Percentiles rank a stretch among this genome's conserved stretches.
Conservation (phyloP, 2,329 filamentous ascomycete species). For the Paracoccidioides lutzii region DNA sequence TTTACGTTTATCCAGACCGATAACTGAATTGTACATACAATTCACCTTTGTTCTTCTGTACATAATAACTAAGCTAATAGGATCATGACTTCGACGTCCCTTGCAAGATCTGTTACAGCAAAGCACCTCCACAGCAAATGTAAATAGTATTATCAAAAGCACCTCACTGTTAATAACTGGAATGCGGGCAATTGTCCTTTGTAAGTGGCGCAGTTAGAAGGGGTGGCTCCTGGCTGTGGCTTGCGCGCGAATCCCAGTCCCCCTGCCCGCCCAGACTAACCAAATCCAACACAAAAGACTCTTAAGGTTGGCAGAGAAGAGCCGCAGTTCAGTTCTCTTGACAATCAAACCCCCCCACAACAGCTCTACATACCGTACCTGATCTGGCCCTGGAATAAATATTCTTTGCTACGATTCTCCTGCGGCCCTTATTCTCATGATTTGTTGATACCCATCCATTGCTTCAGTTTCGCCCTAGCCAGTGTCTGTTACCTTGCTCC, state of each 20-base stretch:
- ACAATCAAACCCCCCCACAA: neutral
- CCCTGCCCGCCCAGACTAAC: too few species aligned
- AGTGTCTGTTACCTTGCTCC: neutral
- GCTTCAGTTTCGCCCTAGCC: neutral
- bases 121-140: too few species aligned
- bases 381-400: neutral
- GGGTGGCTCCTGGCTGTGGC: neutral
- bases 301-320: neutral
- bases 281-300: neutral
- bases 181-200: too few species aligned
- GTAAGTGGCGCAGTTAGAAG: too few species aligned
- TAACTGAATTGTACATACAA: neutral
- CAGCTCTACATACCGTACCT: neutral
- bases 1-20: neutral
- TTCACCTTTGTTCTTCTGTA: neutral
- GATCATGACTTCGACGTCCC: too few species aligned
- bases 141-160: too few species aligned
- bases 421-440: slow-evolving; percentile 5
- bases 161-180: too few species aligned
- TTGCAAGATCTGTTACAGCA: too few species aligned
- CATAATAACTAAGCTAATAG: neutral
- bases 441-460: slow-evolving; percentile 5
- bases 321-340: too few species aligned
- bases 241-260: too few species aligned
- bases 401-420: neutral